A percentile compares a stretch with the other conserved stretches of the same genome.
Evolutionary conservation across 2,329 filamentous ascomycete species (phyloP).

Genomic region (Alternaria brassicae): DNA sequence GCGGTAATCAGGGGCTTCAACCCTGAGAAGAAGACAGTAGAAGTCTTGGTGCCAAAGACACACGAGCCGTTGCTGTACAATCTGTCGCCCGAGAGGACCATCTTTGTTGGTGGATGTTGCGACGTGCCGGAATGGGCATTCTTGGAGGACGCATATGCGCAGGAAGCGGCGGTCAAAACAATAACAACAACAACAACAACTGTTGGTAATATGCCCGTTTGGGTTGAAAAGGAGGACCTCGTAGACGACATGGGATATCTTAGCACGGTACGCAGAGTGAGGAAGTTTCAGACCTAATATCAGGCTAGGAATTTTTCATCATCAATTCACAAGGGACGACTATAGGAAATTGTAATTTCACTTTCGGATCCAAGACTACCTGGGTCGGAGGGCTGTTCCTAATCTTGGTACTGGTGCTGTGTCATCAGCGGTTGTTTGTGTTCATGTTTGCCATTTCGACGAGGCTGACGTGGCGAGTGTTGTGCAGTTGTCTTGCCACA

Average conservation of each 20-base stretch:
- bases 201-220: conserved; percentile 9
- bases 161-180: neutral
- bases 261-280: conserved; percentile 36
- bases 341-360: neutral
- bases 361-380: neutral
- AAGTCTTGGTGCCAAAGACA: conserved; percentile 69
- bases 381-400: neutral
- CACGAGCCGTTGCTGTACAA: conserved; percentile 32
- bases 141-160: conserved; percentile 37
- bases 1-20: conserved; percentile 77
- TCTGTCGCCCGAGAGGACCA: conserved; percentile 36
- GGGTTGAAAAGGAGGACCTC: conserved; percentile 29
- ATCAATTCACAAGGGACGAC: neutral
- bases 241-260: conserved; percentile 43
- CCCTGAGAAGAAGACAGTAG: conserved; percentile 59
- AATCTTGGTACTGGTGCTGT: neutral
- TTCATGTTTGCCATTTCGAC: too few relatives aligned
- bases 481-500: too few relatives aligned
- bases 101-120: conserved; percentile 43
- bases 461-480: too few relatives aligned
- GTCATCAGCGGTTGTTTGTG: too few relatives aligned
- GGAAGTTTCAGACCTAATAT: conserved; percentile 35
- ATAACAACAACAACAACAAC: neutral
- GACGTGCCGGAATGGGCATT: conserved; percentile 47
- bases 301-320: neutral